These are phyloP conservation scores for Cercis canadensis DNA, from an alignment of 306 rosid genomes.

Conservation along the genomic window DNA sequence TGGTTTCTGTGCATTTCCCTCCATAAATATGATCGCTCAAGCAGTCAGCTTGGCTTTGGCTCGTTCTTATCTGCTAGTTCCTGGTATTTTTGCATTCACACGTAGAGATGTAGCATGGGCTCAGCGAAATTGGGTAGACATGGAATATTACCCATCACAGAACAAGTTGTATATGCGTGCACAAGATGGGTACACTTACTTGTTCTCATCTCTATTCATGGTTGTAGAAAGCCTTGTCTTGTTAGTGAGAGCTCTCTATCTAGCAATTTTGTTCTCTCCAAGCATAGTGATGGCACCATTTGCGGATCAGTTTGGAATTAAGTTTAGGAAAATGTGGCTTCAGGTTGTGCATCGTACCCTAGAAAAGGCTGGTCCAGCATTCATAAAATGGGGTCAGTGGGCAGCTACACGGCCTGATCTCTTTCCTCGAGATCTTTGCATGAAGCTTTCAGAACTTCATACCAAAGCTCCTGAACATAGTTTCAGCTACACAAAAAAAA, in stretches of 20 bases:
- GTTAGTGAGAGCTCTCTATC: constrained; percentile 62
- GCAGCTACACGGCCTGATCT: constrained; percentile 94
- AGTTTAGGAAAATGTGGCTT: constrained; percentile 76
- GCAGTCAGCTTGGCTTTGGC: constrained; percentile 72
- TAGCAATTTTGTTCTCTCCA: constrained; percentile 75
- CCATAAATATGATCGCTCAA: constrained; percentile 66
- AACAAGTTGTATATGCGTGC: constrained; percentile 66
- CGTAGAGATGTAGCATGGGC: constrained; percentile 78
- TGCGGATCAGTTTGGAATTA: constrained; percentile 64
- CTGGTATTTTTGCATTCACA: constrained; percentile 67
- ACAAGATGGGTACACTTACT: constrained; percentile 64
- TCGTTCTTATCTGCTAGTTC: constrained; percentile 69
- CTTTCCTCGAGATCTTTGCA: constrained; percentile 78
- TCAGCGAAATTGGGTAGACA: constrained; percentile 44
- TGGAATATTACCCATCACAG: constrained; percentile 50
- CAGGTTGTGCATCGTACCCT: constrained; percentile 65
- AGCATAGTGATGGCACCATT: constrained; percentile 77
- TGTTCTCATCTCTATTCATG: constrained; percentile 46
- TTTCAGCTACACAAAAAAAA: constrained; percentile 74
- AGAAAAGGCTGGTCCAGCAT: constrained; percentile 85
- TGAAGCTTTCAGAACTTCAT: constrained; percentile 78
- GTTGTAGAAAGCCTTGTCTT: constrained; percentile 59
- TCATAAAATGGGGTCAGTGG: constrained; percentile 97
- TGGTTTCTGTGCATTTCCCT: constrained; percentile 38
- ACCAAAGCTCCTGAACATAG: constrained; percentile 86